Conservation (phyloP, 768 basidiomycete genomes). For the Pilatotrama ljubarskyi region DNA sequence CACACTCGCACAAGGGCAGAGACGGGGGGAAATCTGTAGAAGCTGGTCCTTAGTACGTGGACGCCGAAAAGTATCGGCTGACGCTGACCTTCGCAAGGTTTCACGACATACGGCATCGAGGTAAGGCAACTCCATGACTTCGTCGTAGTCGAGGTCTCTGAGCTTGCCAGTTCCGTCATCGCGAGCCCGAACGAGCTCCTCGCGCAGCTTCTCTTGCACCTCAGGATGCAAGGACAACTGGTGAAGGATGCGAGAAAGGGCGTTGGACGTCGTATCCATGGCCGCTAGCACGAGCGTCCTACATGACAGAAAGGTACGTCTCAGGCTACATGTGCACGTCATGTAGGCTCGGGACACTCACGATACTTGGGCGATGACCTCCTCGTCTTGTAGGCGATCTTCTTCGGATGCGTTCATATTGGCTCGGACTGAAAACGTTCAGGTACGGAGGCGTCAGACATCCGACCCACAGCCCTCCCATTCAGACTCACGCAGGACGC, state of each 20-base stretch:
- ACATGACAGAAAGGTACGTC: too few species aligned
- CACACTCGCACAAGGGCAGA: too few species aligned
- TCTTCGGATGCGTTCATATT: conserved; percentile 10
- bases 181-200: conserved; percentile 20
- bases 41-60: not conserved
- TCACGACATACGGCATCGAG: conserved; percentile 69
- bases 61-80: not conserved
- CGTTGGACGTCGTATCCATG: conserved; percentile 31
- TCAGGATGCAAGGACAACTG: conserved; percentile 32
- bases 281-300: conserved; percentile 29
- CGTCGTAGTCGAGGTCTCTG: conserved; percentile 25
- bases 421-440: conserved; percentile 22
- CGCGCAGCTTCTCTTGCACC: conserved; percentile 37
- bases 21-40: too few species aligned
- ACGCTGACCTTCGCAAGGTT: conserved; percentile 40
- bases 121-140: conserved; percentile 46
- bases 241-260: conserved; percentile 23
- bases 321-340: too few species aligned
- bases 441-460: too few species aligned
- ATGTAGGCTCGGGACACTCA: not conserved
- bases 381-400: conserved; percentile 15
- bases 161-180: conserved; percentile 32
- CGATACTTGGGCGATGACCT: conserved; percentile 17
- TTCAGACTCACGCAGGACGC: conserved; percentile 14
- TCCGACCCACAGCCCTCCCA: too few species aligned